Evolutionary conservation across 139 green algal genomes (phyloP).

Genomic region (Spirogloea muscicola): DNA sequence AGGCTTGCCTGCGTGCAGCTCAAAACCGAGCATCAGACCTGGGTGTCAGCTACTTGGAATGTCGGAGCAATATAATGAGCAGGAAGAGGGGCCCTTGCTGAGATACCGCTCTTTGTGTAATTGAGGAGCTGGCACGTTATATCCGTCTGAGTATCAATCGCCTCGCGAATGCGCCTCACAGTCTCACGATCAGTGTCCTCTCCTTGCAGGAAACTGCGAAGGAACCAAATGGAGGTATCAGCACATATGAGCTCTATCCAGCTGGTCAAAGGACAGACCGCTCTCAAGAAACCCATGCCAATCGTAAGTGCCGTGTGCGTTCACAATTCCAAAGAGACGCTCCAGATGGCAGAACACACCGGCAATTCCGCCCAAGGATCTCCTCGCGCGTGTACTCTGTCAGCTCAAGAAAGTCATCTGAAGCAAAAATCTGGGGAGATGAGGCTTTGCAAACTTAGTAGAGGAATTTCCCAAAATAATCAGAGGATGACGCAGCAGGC

Average conservation of each 20-base stretch:
- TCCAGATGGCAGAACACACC: conserved; percentile 52
- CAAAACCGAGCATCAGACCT: too few relatives aligned
- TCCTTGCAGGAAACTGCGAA: conserved; percentile 91
- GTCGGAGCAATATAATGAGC: too few relatives aligned
- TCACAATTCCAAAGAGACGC: neutral
- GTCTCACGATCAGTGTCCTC: conserved; percentile 84
- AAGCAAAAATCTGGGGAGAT: conserved; percentile 49
- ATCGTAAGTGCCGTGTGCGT: neutral
- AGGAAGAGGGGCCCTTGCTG: too few relatives aligned
- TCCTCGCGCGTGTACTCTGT: conserved; percentile 89
- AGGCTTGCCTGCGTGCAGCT: conserved; percentile 55
- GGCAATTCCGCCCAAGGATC: conserved; percentile 91
- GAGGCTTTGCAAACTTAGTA: neutral
- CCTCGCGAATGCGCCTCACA: conserved; percentile 72
- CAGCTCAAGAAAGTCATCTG: conserved; percentile 72
- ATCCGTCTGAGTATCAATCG: conserved; percentile 68
- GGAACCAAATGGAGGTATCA: neutral
- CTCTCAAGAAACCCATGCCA: neutral
- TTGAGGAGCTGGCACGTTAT: conserved; percentile 84
- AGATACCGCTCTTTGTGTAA: conserved; percentile 62
- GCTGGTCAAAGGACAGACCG: neutral
- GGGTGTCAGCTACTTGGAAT: too few relatives aligned
- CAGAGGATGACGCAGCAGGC: neutral
- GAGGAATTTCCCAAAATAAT: neutral
- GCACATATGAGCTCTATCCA: neutral